phyloP scores from a whole-genome alignment of 1,284 basidiomycete genomes.

The Ustilago bromivora region DNA sequence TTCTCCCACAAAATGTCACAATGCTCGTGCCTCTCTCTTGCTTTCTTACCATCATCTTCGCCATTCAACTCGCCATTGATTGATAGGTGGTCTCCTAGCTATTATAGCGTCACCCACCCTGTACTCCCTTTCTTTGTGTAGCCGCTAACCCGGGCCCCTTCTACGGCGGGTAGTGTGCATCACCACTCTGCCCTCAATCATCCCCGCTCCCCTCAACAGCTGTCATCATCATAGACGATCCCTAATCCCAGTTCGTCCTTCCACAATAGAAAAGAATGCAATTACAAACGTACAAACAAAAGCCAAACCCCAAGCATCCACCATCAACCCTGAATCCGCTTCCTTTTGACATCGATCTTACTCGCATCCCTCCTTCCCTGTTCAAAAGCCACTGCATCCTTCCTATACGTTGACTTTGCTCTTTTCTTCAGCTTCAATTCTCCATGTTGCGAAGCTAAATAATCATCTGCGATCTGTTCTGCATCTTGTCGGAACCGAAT shows the following conservation, averaged over 20 bases:
- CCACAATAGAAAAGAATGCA: too few relatives aligned
- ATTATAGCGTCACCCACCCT: not conserved
- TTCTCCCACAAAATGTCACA: not conserved
- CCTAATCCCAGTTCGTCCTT: too few relatives aligned
- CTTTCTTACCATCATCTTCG: not conserved
- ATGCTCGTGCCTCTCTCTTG: not conserved
- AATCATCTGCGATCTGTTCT: slow-evolving; percentile 53
- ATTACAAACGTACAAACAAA: too few relatives aligned
- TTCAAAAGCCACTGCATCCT: slow-evolving; percentile 41
- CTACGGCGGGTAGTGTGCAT: not conserved
- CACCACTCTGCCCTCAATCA: not conserved
- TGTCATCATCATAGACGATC: too few relatives aligned
- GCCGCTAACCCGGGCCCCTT: not conserved
- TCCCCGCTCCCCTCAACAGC: not conserved
- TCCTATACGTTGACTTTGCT: slow-evolving; percentile 28
- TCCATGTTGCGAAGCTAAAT: slow-evolving; percentile 31
- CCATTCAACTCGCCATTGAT: not conserved
- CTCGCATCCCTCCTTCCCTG: slow-evolving; percentile 40
- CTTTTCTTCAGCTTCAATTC: slow-evolving; percentile 44
- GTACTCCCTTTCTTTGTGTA: not conserved
- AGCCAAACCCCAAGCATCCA: too few relatives aligned
- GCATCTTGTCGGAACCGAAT: slow-evolving; percentile 52
- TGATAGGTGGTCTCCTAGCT: not conserved
- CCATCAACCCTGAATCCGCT: slow-evolving; percentile 31
- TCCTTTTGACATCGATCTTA: slow-evolving; percentile 56